Percentiles rank a stretch among this genome's conserved stretches.
These are phyloP conservation scores for Lactarius quietus DNA, from an alignment of 768 basidiomycete genomes.

Conservation along the genomic window DNA sequence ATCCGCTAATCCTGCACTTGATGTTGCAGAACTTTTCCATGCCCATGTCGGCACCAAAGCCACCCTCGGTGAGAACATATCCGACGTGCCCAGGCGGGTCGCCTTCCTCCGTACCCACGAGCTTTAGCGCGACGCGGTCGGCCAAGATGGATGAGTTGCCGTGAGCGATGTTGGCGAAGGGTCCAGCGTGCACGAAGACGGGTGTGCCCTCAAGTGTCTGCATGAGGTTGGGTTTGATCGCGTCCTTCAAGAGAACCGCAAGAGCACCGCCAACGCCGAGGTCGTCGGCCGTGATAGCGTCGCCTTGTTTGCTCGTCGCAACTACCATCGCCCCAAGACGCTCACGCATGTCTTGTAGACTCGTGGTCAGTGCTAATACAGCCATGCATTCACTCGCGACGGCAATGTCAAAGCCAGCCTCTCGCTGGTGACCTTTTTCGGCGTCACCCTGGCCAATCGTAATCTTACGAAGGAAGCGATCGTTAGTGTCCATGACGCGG, in stretches of 20 bases:
- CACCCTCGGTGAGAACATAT: constrained; percentile 97
- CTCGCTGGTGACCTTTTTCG: constrained; percentile 85
- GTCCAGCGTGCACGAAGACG: constrained; percentile 98
- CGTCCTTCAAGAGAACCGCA: constrained; percentile 96
- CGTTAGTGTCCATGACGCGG: constrained; percentile 94
- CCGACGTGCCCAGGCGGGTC: constrained; percentile 78
- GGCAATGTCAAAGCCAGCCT: constrained; percentile 93
- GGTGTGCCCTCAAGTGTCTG: constrained; percentile 97
- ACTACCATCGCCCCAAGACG: constrained; percentile 96
- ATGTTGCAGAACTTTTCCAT: constrained; percentile 99
- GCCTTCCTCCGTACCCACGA: constrained; percentile 92
- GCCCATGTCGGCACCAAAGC: constrained; percentile 98
- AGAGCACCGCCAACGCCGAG: constrained; percentile 93
- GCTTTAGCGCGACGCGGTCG: constrained; percentile 94
- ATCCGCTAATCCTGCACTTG: constrained; percentile 92
- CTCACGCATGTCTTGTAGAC: constrained; percentile 86
- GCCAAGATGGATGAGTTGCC: constrained; percentile 98
- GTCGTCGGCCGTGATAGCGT: constrained; percentile 94
- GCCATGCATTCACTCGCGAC: constrained; percentile 99
- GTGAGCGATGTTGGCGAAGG: constrained; percentile 99
- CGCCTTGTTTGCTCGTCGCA: constrained; percentile 86
- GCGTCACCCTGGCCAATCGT: constrained; percentile 88
- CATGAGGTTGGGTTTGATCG: constrained; percentile 99
- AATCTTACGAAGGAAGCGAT: constrained; percentile 92
- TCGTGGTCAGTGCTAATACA: constrained; percentile 87